phyloP scores from a whole-genome alignment of 164 flowering plant species.

The Nymphaea thermarum region DNA sequence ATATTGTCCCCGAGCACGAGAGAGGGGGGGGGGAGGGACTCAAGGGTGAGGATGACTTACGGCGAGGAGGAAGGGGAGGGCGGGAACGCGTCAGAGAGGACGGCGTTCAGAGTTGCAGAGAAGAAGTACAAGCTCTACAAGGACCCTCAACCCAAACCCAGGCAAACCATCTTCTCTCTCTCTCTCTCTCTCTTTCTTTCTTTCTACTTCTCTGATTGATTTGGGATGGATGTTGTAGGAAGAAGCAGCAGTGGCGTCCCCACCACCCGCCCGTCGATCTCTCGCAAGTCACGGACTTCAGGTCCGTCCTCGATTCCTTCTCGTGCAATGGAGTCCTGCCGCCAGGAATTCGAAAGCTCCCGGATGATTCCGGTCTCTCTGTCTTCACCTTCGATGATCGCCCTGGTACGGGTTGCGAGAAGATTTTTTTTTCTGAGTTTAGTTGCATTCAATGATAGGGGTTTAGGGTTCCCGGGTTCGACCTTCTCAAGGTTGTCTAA shows the following conservation, averaged over 20 bases:
- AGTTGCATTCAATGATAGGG: too few species aligned
- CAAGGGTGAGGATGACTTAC: conserved; percentile 12
- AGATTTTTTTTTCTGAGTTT: not conserved
- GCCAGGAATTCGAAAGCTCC: conserved; percentile 24
- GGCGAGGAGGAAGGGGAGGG: conserved; percentile 9
- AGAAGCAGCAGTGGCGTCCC: conserved; percentile 14
- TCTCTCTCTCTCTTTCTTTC: not conserved
- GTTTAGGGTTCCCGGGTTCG: too few species aligned
- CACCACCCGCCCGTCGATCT: conserved; percentile 49
- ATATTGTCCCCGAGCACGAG: not conserved
- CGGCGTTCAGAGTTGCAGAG: conserved; percentile 82
- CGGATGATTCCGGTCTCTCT: conserved; percentile 27
- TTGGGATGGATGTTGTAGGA: not conserved
- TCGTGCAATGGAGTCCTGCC: conserved; percentile 32
- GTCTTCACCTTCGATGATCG: conserved; percentile 59
- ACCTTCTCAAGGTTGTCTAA: too few species aligned
- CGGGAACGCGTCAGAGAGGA: conserved; percentile 43
- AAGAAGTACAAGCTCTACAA: conserved; percentile 92
- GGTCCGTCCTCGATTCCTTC: conserved; percentile 27
- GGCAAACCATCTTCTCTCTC: conserved; percentile 15
- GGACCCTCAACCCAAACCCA: conserved; percentile 22
- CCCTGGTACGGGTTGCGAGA: conserved; percentile 41
- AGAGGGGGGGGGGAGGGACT: not conserved
- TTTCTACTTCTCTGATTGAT: not conserved
- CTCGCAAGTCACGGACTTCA: conserved; percentile 77